A percentile compares a stretch with the other conserved stretches of the same genome.
Evolutionary conservation across 345 rosid species (phyloP).

Genomic region (Acer campestre): DNA sequence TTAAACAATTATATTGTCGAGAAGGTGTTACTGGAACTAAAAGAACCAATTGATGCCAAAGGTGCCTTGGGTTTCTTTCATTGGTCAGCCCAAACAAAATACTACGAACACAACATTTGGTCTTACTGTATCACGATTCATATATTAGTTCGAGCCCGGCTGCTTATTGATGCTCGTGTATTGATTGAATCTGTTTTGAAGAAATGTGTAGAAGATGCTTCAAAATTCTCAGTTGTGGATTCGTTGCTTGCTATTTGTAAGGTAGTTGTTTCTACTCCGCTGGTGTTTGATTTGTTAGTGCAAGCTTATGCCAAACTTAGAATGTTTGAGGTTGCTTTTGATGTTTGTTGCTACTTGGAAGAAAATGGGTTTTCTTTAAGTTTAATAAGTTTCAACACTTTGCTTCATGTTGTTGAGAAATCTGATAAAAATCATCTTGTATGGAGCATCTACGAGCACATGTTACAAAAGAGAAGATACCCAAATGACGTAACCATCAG

Average conservation of each 20-base stretch:
- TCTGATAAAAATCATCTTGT: constrained; percentile 48
- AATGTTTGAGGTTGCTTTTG: constrained; percentile 56
- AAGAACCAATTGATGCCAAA: constrained; percentile 63
- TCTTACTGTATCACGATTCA: constrained; percentile 61
- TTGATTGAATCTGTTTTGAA: constrained; percentile 59
- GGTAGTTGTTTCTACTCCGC: constrained; percentile 40
- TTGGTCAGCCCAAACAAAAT: constrained; percentile 62
- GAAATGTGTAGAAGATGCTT: constrained; percentile 19
- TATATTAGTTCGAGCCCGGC: constrained; percentile 54
- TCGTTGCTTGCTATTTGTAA: constrained; percentile 52
- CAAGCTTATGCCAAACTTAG: constrained; percentile 72
- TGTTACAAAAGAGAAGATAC: constrained; percentile 47
- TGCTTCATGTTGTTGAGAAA: constrained; percentile 60
- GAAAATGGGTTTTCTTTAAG: constrained; percentile 54
- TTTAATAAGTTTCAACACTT: constrained; percentile 52
- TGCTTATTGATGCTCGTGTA: constrained; percentile 63
- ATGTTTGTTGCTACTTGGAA: constrained; percentile 48
- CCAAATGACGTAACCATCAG: constrained; percentile 55
- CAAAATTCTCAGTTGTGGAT: constrained; percentile 41
- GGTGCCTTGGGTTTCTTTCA: constrained; percentile 73
- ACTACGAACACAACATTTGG: constrained; percentile 43
- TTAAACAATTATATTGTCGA: constrained; percentile 43
- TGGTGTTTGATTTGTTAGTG: constrained; percentile 67
- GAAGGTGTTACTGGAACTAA: constrained; percentile 59
- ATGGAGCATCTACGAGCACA: constrained; percentile 74